A percentile compares a stretch with the other conserved stretches of the same genome.
phyloP scores from a whole-genome alignment of 805 yeast genomes.

The Candida ovalis region DNA sequence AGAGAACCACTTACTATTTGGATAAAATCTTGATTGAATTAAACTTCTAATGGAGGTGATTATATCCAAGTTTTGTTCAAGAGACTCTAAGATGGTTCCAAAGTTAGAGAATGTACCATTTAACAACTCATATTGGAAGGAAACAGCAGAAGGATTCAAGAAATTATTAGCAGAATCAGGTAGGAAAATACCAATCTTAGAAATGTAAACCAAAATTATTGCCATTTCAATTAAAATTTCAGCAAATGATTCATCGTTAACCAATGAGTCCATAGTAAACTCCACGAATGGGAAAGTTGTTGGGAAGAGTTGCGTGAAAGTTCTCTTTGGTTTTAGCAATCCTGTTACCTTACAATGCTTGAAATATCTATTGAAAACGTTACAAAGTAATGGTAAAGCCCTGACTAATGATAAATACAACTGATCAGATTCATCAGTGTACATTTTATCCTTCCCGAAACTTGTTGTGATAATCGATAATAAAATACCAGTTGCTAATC shows the following conservation, averaged over 20 bases:
- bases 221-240: constrained; percentile 71
- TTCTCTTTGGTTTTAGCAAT: constrained; percentile 49
- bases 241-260: constrained; percentile 62
- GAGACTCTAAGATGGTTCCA: constrained; percentile 5
- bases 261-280: constrained; percentile 67
- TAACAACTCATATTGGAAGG: constrained; percentile 10
- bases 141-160: constrained; percentile 1
- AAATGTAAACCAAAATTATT: constrained; percentile 52
- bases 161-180: constrained; percentile 6
- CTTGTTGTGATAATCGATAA: constrained; percentile 40
- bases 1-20: constrained; percentile 71
- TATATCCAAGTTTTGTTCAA: constrained; percentile 7
- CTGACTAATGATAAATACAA: constrained; percentile 46
- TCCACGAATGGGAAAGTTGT: constrained; percentile 59
- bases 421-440: constrained; percentile 31
- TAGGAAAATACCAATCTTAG: constrained; percentile 31
- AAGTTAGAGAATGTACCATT: constrained; percentile 11
- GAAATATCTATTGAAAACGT: constrained; percentile 49
- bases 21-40: constrained; percentile 56
- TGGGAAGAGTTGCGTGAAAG: constrained; percentile 70
- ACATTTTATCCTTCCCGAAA: constrained; percentile 21
- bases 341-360: constrained; percentile 44
- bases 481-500: constrained; percentile 61
- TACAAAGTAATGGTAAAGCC: constrained; percentile 50
- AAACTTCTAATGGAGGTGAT: constrained; percentile 41